Percentiles rank a stretch among this genome's conserved stretches.
Evolutionary conservation across 164 flowering plant species (phyloP).

Genomic region (Tinospora cordifolia): DNA sequence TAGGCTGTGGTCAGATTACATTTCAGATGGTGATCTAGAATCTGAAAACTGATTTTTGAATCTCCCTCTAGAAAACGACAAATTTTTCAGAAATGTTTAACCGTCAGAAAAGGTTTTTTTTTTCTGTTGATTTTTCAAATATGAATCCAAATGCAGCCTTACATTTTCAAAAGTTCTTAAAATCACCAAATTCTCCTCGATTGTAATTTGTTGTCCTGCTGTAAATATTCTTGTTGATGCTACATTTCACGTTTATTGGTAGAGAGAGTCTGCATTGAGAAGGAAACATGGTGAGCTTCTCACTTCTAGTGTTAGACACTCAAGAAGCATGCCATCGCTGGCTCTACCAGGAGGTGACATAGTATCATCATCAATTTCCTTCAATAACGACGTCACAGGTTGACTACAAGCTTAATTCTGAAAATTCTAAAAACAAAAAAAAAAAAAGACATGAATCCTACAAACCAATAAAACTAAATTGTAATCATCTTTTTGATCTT

Average conservation of each 20-base stretch:
- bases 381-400: slow-evolving; percentile 43
- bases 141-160: too few species aligned
- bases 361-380: slow-evolving; percentile 13
- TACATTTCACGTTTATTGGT: slow-evolving; percentile 9
- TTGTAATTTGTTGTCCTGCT: neutral
- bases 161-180: neutral
- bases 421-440: neutral
- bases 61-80: too few species aligned
- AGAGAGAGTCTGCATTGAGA: slow-evolving; percentile 75
- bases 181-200: neutral
- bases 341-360: slow-evolving; percentile 12
- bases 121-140: too few species aligned
- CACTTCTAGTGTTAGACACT: slow-evolving; percentile 14
- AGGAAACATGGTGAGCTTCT: slow-evolving; percentile 50
- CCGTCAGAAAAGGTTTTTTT: too few species aligned
- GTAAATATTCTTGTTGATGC: neutral
- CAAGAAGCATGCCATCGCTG: slow-evolving; percentile 13
- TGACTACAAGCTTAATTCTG: slow-evolving; percentile 20
- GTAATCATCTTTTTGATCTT: slow-evolving; percentile 12
- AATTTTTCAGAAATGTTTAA: too few species aligned
- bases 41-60: too few species aligned
- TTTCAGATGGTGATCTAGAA: too few species aligned
- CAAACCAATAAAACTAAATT: neutral
- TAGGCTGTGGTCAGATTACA: too few species aligned
- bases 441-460: neutral